Evolutionary conservation across 1,284 basidiomycete genomes (phyloP), one percentile per base, ranked within the genome.

Genomic region (Mycena sp.): DNA sequence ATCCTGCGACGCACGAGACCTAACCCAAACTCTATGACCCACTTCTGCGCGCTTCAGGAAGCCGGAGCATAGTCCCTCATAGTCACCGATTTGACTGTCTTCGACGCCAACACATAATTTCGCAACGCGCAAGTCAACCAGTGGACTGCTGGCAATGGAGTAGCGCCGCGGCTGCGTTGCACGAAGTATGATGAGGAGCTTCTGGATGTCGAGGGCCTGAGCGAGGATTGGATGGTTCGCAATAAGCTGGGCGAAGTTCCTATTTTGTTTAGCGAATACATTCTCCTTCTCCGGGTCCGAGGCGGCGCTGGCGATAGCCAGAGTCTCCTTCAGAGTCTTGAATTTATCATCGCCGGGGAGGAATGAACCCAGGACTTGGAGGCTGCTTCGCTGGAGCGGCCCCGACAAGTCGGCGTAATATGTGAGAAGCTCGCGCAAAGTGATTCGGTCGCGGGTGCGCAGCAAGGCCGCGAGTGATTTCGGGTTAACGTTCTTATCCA

Each of bases 331-430:
- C 0, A 69, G 39, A n/a, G 8, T 22, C 18, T 69, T 59, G 64
- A 62, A 69, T 25, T 67, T 69, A 16, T 62, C 67, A 56, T 62
- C 67, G 16, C 14, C 20, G 2, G 71, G 71, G 38, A 72, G 63
- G 64, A 72, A 69, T 0, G 71, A 69, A 2, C n/a, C 30, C 1
- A 72, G 20, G 0, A 72, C 18, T 22, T 57, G 67, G 10, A 72
- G 37, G 18, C 25, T 67, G 55, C 60, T 72, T 1, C 71, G 67
- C 59, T 72, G 71, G 10, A 72, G 37, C 13, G 71, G 67, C 3
- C 71, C 67, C 18, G 71, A 16, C 20, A 72, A 56, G 22, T 72
- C 71, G 1, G 71, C 71, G 41, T 69, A 67, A 48, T 72, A 72
- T 1, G 60, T 16, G n/a, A 72, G 61, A 20, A 72, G 56, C 38